Evolutionary conservation across 495 filamentous ascomycete genomes (phyloP).

Genomic region (Penicillium bovifimosum): DNA sequence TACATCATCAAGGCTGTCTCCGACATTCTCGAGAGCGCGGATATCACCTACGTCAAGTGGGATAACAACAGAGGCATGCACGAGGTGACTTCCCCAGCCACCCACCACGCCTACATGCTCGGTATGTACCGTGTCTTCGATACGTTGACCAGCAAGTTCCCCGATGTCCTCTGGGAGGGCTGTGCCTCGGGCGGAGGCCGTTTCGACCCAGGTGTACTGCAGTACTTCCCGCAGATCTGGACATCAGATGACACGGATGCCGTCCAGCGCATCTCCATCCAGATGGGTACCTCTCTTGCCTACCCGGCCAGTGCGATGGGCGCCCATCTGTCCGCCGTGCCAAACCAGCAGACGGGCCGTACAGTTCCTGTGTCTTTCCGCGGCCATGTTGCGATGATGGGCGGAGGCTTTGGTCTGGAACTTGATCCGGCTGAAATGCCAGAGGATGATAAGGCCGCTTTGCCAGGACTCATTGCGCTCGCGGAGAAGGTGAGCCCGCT

Average conservation of each 20-base stretch:
- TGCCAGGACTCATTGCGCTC: conserved; percentile 41
- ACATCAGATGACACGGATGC: conserved; percentile 53
- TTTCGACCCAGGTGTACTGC: conserved; percentile 50
- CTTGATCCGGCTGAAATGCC: conserved; percentile 41
- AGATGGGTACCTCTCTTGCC: conserved; percentile 48
- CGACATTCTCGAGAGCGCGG: conserved; percentile 40
- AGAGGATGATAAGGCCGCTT: conserved; percentile 37
- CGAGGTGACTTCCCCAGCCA: conserved; percentile 44
- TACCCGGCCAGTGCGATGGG: conserved; percentile 53
- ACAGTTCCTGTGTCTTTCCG: conserved; percentile 46
- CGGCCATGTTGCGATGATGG: conserved; percentile 53
- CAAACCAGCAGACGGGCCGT: conserved; percentile 46
- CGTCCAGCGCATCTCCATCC: conserved; percentile 47
- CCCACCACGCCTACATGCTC: conserved; percentile 48
- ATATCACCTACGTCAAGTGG: conserved; percentile 54
- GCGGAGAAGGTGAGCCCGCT: conserved; percentile 48
- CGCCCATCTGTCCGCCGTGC: conserved; percentile 50
- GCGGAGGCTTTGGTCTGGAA: conserved; percentile 52
- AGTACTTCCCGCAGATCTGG: conserved; percentile 56
- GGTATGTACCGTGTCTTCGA: conserved; percentile 51
- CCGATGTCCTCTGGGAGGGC: conserved; percentile 52
- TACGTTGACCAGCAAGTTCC: conserved; percentile 46
- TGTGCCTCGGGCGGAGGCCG: conserved; percentile 52
- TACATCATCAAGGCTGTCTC: conserved; percentile 47
- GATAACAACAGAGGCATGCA: conserved; percentile 53